Conservation (phyloP, 768 basidiomycete species). For the Porphyrellus cyaneotinctus region DNA sequence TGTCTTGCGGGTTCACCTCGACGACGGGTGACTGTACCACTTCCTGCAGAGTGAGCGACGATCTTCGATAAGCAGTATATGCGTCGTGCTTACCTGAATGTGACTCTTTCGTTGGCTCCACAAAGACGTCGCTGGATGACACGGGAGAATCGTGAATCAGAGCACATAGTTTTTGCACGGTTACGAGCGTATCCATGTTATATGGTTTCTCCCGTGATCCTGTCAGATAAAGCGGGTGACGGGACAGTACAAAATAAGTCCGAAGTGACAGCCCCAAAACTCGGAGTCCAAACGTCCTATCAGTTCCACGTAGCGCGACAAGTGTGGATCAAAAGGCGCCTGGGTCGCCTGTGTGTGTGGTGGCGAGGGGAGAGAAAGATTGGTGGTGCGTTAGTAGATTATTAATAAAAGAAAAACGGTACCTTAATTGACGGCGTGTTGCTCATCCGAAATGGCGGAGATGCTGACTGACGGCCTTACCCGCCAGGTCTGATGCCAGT, state of each 20-base stretch:
- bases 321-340: neutral
- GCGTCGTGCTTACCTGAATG: slow-evolving; percentile 6
- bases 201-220: neutral
- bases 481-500: neutral
- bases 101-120: neutral
- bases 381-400: neutral
- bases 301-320: neutral
- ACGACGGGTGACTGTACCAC: neutral
- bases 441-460: neutral
- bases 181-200: neutral
- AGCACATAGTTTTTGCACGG: slow-evolving; percentile 1
- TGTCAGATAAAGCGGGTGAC: neutral
- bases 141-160: neutral
- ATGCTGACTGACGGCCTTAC: too few species aligned
- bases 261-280: neutral
- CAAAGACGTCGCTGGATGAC: neutral
- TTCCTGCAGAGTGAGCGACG: slow-evolving; percentile 4
- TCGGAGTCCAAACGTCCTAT: neutral
- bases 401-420: slow-evolving; percentile 1
- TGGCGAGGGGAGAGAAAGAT: neutral
- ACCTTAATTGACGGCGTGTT: neutral
- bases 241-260: neutral
- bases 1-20: neutral
- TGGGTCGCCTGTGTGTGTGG: neutral
- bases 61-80: neutral